Base-by-base conservation (phyloP, 129 eudicot genomes). In the Deinandra increscens region DNA sequence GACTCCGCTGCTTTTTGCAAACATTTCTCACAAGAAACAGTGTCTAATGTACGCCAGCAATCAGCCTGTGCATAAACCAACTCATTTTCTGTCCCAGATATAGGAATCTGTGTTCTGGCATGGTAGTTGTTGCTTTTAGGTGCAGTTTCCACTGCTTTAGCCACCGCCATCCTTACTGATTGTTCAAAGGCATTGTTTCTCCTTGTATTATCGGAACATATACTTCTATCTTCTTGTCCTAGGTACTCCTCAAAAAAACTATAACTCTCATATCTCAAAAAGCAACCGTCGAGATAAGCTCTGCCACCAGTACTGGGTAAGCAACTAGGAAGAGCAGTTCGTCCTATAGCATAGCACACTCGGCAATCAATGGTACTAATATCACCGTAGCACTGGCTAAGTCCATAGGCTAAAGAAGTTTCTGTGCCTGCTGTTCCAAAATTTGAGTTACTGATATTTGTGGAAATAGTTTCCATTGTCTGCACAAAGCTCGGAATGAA, bases 341-440 rank as follows among this genome's bases (percentile, higher is more conserved):
- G 75, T 14, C 66, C 78, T 56, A 38, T 12, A 9, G 83, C 77
- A 51, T 58, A 64, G 73, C 84, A 84, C n/a, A 76, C 4, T n/a
- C 9, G 14, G 61, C 88, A 84, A 38, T 84, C 82, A 9, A 7
- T 13, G 8, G 51, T n/a, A 18, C 80, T 31, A 54, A 83, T 79
- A 70, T 76, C 88, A 11, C 72, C 77, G 9, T 79, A 69, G 58
- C 85, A 84, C 22, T 84, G 85, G 3, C 72, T 66, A 2, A 84
- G 65, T 4, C 15, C 80, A 45, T 83, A 82, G 46, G 1, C 12
- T 17, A 71, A 13, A 11, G 65, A 29, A 2, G 60, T 37, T 14
- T 36, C 37, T 33, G 61, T 23, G 15, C 72, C 60, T 45, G 18
- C 22, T 31, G 48, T 60, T 31, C 49, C 60, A 44, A 19, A 44